phyloP scores from a whole-genome alignment of 495 filamentous ascomycete species.

The Aspergillus nanangensis region DNA sequence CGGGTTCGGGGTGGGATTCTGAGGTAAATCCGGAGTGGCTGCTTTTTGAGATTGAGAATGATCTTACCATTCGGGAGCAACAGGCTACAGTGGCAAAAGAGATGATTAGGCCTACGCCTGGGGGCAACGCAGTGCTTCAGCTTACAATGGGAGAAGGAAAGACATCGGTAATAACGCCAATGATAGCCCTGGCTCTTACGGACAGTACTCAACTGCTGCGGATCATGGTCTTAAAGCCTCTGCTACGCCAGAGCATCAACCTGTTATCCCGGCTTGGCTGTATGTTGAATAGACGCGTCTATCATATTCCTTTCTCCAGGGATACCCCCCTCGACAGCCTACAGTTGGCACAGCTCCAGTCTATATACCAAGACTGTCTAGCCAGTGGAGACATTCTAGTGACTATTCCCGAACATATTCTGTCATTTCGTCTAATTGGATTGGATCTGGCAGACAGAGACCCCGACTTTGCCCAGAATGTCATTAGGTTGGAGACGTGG shows the following conservation, averaged over 20 bases:
- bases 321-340: constrained; percentile 32
- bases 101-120: constrained; percentile 48
- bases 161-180: constrained; percentile 64
- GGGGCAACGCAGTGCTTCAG: constrained; percentile 55
- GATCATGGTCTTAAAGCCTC: constrained; percentile 59
- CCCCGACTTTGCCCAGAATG: no score
- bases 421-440: constrained; percentile 54
- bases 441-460: no score
- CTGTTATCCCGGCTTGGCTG: constrained; percentile 56
- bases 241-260: constrained; percentile 57
- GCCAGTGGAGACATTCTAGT: constrained; percentile 50
- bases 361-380: constrained; percentile 39
- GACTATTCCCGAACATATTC: constrained; percentile 63
- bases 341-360: constrained; percentile 6
- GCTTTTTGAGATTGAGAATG: constrained; percentile 61
- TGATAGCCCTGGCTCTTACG: constrained; percentile 52
- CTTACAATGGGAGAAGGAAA: constrained; percentile 78
- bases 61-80: constrained; percentile 54
- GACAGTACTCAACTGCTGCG: constrained; percentile 48
- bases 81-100: constrained; percentile 53
- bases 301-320: constrained; percentile 60
- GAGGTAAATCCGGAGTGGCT: constrained; percentile 25
- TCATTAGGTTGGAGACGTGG: background rate
- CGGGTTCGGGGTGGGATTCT: no score
- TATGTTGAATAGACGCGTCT: constrained; percentile 51